A percentile compares a stretch with the other conserved stretches of the same genome.
These are phyloP conservation scores for Rhizopus arrhizus DNA, from an alignment of 371 early-diverging fungal species.

Conservation along the genomic window DNA sequence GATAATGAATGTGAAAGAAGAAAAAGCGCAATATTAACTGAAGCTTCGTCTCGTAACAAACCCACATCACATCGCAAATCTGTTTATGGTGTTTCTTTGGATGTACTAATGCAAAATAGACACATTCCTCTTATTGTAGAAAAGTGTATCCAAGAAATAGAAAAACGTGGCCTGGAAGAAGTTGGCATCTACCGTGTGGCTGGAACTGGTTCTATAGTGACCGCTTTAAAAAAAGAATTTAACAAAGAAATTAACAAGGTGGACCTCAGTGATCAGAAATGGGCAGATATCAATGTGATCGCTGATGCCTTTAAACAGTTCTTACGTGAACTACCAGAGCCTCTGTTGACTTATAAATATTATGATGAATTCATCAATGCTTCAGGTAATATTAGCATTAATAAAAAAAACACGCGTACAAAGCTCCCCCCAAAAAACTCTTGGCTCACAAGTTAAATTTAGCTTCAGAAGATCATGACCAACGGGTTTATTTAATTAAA, in stretches of 20 bases:
- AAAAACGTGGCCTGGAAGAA: constrained; percentile 79
- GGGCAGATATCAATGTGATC: constrained; percentile 83
- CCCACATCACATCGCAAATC: constrained; percentile 11
- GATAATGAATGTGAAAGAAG: neutral
- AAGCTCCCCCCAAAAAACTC: neutral
- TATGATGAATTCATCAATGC: constrained; percentile 84
- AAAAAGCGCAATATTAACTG: neutral
- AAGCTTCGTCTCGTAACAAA: neutral
- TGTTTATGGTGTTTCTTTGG: constrained; percentile 70
- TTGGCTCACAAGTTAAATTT: constrained; percentile 1
- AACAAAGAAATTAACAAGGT: constrained; percentile 60
- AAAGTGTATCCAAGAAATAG: constrained; percentile 78
- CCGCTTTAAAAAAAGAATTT: constrained; percentile 62
- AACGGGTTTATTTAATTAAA: constrained; percentile 77
- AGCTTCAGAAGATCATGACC: constrained; percentile 78
- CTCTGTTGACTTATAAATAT: constrained; percentile 80
- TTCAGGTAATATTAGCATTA: constrained; percentile 57
- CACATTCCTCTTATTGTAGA: constrained; percentile 62
- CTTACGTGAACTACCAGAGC: constrained; percentile 91
- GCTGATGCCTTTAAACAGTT: constrained; percentile 94
- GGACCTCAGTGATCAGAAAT: constrained; percentile 65
- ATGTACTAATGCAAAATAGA: constrained; percentile 61
- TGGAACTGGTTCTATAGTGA: constrained; percentile 70
- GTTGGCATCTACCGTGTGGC: constrained; percentile 85
- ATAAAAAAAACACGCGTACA: too few relatives aligned